These are phyloP conservation scores for Dactylonectria estremocensis DNA, from an alignment of 2,329 filamentous ascomycete genomes.

Conservation along the genomic window DNA sequence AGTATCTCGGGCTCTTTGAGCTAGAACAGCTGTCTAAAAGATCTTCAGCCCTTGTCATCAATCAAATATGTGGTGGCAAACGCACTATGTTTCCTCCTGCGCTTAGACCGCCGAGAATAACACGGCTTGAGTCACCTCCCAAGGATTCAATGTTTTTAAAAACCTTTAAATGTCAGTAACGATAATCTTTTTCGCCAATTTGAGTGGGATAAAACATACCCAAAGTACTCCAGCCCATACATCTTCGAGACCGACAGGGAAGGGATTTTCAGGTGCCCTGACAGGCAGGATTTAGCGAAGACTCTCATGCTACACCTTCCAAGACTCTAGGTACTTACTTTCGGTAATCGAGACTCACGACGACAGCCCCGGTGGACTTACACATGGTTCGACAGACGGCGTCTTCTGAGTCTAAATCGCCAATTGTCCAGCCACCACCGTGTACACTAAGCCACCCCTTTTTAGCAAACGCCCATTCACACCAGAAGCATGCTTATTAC, in stretches of 20 bases:
- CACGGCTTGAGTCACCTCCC: background rate
- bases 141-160: background rate
- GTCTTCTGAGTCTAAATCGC: constrained; percentile 15
- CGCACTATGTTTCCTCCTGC: background rate
- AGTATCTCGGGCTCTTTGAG: background rate
- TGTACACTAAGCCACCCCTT: background rate
- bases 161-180: background rate
- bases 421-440: constrained; percentile 9
- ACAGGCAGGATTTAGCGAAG: background rate
- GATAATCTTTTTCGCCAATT: background rate
- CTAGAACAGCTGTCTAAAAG: background rate
- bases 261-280: constrained; percentile 8
- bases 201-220: background rate
- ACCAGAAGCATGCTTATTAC: background rate
- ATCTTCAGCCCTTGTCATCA: background rate
- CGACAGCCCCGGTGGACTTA: background rate
- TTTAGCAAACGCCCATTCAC: background rate
- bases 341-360: constrained; percentile 13
- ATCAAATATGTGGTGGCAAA: background rate
- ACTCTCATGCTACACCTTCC: background rate
- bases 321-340: background rate
- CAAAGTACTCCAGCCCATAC: constrained; percentile 5
- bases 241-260: constrained; percentile 2
- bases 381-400: constrained; percentile 7
- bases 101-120: background rate